Conservation (phyloP, 2,329 filamentous ascomycete genomes). For the Paraphaeosphaeria minitans region DNA sequence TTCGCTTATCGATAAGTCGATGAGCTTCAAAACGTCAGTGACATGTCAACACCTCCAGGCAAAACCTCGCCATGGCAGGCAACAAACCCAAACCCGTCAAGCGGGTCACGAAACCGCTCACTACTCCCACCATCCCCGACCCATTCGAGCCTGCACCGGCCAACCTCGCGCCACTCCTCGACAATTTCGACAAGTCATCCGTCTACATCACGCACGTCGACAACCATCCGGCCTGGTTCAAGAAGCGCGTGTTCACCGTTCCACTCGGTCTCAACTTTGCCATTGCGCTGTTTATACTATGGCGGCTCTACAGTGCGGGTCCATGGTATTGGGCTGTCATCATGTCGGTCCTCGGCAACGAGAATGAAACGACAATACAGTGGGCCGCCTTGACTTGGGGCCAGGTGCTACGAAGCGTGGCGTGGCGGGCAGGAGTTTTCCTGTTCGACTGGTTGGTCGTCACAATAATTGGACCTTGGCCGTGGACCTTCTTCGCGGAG, state of each 20-base stretch:
- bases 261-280: conserved; percentile 76
- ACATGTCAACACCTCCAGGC: neutral
- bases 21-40: neutral
- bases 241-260: conserved; percentile 81
- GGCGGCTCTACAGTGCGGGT: conserved; percentile 70
- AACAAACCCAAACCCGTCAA: conserved; percentile 22
- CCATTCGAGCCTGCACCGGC: conserved; percentile 73
- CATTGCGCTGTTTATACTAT: conserved; percentile 67
- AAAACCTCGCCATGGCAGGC: conserved; percentile 2
- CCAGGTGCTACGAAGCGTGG: conserved; percentile 62
- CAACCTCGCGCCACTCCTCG: conserved; percentile 68
- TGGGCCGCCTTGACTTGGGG: conserved; percentile 58
- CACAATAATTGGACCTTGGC: conserved; percentile 53
- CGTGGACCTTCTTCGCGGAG: conserved; percentile 62
- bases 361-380: conserved; percentile 70
- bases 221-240: conserved; percentile 69
- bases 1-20: conserved; percentile 18
- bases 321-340: conserved; percentile 76
- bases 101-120: conserved; percentile 18
- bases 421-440: conserved; percentile 67
- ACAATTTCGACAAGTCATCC: conserved; percentile 67
- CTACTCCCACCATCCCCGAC: conserved; percentile 51
- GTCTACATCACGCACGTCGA: conserved; percentile 89
- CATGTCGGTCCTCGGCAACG: conserved; percentile 66
- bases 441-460: conserved; percentile 70